These are phyloP conservation scores for Venturia asperata DNA, from an alignment of 2,329 filamentous ascomycete genomes.

Conservation along the genomic window DNA sequence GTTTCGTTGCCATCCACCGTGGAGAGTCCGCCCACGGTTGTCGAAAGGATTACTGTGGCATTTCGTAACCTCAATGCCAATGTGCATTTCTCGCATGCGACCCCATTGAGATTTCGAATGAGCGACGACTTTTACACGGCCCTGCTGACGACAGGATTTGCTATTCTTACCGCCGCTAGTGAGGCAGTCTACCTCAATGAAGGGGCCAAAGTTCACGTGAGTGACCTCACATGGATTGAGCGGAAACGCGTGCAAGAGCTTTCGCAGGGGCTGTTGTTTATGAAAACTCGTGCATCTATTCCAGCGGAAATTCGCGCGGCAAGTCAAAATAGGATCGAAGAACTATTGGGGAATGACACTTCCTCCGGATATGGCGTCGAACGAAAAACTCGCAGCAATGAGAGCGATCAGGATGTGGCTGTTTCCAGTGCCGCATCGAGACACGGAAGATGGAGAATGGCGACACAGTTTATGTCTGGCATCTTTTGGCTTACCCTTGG, in stretches of 20 bases:
- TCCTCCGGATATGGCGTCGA: slow-evolving; percentile 57
- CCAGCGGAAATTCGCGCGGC: slow-evolving; percentile 39
- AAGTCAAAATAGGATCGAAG: slow-evolving; percentile 28
- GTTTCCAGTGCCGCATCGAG: slow-evolving; percentile 21
- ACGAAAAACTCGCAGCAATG: slow-evolving; percentile 51
- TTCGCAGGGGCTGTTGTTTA: slow-evolving; percentile 43
- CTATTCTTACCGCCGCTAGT: slow-evolving; percentile 82
- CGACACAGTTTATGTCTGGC: slow-evolving; percentile 65
- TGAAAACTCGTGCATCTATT: slow-evolving; percentile 32
- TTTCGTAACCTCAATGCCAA: slow-evolving; percentile 91
- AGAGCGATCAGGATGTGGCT: slow-evolving; percentile 28
- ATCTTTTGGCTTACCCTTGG: slow-evolving; percentile 61
- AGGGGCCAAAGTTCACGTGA: slow-evolving; percentile 66
- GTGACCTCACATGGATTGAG: slow-evolving; percentile 75
- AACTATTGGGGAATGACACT: not conserved
- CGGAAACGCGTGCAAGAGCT: slow-evolving; percentile 76
- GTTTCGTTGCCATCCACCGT: slow-evolving; percentile 53
- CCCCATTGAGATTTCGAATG: slow-evolving; percentile 66
- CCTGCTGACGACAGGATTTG: slow-evolving; percentile 77
- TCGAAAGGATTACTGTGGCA: slow-evolving; percentile 60
- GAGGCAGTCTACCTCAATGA: slow-evolving; percentile 96
- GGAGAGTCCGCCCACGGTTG: slow-evolving; percentile 32
- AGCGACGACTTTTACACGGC: slow-evolving; percentile 96
- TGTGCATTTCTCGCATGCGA: slow-evolving; percentile 62
- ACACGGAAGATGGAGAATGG: slow-evolving; percentile 61